Base-by-base conservation (phyloP, 495 filamentous ascomycete genomes). In the Tirmania nivea region DNA sequence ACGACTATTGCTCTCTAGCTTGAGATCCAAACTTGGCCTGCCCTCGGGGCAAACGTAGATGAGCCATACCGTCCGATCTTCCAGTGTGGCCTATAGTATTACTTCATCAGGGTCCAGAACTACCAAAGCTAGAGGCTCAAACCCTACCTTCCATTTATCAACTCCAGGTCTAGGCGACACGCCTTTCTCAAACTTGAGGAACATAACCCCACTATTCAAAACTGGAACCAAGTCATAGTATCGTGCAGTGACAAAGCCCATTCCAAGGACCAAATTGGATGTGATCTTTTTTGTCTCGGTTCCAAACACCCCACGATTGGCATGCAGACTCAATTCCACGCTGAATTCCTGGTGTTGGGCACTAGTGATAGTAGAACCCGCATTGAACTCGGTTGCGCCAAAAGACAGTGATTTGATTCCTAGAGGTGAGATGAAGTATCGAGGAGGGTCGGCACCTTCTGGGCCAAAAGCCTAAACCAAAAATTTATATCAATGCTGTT, bases 241-340 rank as follows among this genome's bases (percentile, higher is more conserved):
- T n/a, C 82, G 54, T 3, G 72, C 89, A 5, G 86, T 94, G 10
- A 92, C 74, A 57, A 86, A 89, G 0, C 77, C 86, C 79, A 89
- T 88, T 3, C 90, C 90, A 64, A 95, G 89, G 1, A 93, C 78
- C 8, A 94, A 63, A 0, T 88, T 88, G 59, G 94, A 83, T 0
- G 78, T 79, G 68, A 53, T 57, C 54, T 48, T 53, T 20, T 37
- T 37, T 10, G 16, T 25, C 8, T 58, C 62, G 20, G 49, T 55
- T n/a, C 52, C 49, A 1, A 66, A 55, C 2, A 79, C 69, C 0
- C 66, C 58, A 1, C 76, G 75, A 12, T 73, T 73, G 12, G 63
- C 56, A 35, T 72, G 67, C 3, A 73, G 69, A 35, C 71, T 70
- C 10, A 96, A 66, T 35, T 82, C 79, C 37, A 84, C 76, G 55